Conservation (phyloP, 495 filamentous ascomycete species). For the Delitschia confertaspora region DNA sequence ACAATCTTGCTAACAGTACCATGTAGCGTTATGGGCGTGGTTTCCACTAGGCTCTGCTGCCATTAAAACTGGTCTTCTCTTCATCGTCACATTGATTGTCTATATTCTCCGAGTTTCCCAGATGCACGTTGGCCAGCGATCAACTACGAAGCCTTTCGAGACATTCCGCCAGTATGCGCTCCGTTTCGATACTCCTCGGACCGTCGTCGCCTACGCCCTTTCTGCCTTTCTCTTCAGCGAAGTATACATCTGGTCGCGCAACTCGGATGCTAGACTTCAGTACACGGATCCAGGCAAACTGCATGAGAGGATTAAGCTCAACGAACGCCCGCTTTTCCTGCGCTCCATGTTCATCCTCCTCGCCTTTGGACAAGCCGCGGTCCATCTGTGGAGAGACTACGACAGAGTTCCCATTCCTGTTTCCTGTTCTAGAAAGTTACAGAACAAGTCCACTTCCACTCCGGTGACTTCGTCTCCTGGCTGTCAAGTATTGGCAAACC, state of each 20-base stretch:
- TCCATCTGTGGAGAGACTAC: conserved; percentile 66
- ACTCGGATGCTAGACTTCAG: conserved; percentile 54
- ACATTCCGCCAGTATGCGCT: conserved; percentile 45
- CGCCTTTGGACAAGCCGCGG: conserved; percentile 56
- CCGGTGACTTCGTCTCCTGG: too few relatives aligned
- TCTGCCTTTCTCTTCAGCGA: conserved; percentile 76
- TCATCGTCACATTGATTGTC: conserved; percentile 56
- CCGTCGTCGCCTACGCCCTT: conserved; percentile 42
- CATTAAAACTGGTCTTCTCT: conserved; percentile 61
- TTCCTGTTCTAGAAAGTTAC: too few relatives aligned
- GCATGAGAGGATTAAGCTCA: conserved; percentile 68
- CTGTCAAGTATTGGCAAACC: too few relatives aligned
- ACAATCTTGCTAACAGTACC: neutral
- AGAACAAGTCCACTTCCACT: too few relatives aligned
- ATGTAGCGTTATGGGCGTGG: conserved; percentile 71
- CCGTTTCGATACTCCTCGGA: conserved; percentile 40
- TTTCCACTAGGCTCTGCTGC: conserved; percentile 71
- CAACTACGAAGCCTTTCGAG: conserved; percentile 55
- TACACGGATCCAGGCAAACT: conserved; percentile 58
- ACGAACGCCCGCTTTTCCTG: conserved; percentile 80
- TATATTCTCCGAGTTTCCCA: conserved; percentile 81
- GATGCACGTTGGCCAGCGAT: conserved; percentile 67
- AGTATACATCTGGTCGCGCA: conserved; percentile 68
- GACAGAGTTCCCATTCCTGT: conserved; percentile 60
- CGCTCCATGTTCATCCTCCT: conserved; percentile 59